These are phyloP conservation scores for Sherardia arvensis DNA, from an alignment of 257 asterid species.

Conservation along the genomic window DNA sequence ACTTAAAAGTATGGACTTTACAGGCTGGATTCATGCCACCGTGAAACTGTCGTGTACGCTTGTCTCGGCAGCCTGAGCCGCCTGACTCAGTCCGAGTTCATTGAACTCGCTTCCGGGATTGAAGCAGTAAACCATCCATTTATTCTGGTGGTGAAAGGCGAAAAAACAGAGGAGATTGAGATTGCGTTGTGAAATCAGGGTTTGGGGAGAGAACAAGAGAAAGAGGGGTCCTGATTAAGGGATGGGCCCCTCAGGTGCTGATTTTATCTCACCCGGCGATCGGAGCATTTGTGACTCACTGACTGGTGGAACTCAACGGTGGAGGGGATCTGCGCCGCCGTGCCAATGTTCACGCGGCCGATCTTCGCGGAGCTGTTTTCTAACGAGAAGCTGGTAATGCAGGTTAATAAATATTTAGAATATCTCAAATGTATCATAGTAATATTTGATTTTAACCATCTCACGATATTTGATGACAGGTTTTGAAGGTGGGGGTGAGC, in stretches of 20 bases:
- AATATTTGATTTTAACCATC: too few species aligned
- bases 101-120: constrained; percentile 40
- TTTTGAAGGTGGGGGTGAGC: constrained; percentile 36
- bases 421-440: too few species aligned
- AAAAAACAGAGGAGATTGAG: constrained; percentile 17
- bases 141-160: constrained; percentile 25
- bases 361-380: constrained; percentile 49
- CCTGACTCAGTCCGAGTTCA: constrained; percentile 20
- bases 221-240: constrained; percentile 31
- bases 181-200: constrained; percentile 28
- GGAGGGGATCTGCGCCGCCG: constrained; percentile 42
- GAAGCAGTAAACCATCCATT: constrained; percentile 33
- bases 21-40: constrained; percentile 29
- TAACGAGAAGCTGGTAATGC: constrained; percentile 42
- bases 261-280: constrained; percentile 39
- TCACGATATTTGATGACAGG: too few species aligned
- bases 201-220: constrained; percentile 32
- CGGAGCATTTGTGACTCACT: constrained; percentile 53
- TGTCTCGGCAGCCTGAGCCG: constrained; percentile 52
- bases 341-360: constrained; percentile 67
- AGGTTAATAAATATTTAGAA: too few species aligned
- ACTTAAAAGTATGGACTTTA: too few species aligned
- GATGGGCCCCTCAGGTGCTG: constrained; percentile 52
- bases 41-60: constrained; percentile 27
- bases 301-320: constrained; percentile 63